Conservation (phyloP, 768 basidiomycete species). For the Suillus cothurnatus region DNA sequence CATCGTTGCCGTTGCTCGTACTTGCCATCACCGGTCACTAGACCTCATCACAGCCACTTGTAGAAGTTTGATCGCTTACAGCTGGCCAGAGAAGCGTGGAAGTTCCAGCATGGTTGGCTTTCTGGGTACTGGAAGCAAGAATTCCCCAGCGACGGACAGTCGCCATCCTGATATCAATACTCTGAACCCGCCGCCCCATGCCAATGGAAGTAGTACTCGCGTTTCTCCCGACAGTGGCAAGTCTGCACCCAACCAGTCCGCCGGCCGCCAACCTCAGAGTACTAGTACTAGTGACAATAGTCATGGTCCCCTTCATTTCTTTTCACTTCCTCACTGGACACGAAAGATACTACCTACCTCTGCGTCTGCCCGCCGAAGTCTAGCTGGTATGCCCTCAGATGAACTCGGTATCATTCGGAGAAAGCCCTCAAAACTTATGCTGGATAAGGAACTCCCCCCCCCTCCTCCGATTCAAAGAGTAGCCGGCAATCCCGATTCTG, state of each 20-base stretch:
- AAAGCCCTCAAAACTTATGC: conserved; percentile 17
- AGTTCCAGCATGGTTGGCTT: conserved; percentile 39
- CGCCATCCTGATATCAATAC: conserved; percentile 27
- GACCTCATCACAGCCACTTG: conserved; percentile 5
- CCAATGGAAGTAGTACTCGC: conserved; percentile 35
- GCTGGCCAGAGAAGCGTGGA: background rate
- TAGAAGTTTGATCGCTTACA: background rate
- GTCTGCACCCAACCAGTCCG: conserved; percentile 51
- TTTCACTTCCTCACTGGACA: conserved; percentile 67
- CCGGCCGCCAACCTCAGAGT: conserved; percentile 37
- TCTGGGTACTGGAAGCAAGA: conserved; percentile 39
- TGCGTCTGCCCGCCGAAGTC: conserved; percentile 32
- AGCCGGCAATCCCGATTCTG: background rate
- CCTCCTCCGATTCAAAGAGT: conserved; percentile 37
- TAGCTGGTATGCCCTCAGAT: conserved; percentile 23
- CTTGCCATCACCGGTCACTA: background rate
- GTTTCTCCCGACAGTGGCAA: conserved; percentile 40
- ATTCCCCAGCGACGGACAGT: conserved; percentile 29
- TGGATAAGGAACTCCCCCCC: conserved; percentile 55
- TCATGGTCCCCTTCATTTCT: conserved; percentile 45
- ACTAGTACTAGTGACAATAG: conserved; percentile 38
- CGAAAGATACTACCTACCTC: conserved; percentile 46
- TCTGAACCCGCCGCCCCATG: conserved; percentile 37
- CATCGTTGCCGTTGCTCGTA: conserved; percentile 2
- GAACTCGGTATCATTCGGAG: conserved; percentile 28